Conservation (phyloP, 2,329 filamentous ascomycete species). For the Dactylellina sp. region DNA sequence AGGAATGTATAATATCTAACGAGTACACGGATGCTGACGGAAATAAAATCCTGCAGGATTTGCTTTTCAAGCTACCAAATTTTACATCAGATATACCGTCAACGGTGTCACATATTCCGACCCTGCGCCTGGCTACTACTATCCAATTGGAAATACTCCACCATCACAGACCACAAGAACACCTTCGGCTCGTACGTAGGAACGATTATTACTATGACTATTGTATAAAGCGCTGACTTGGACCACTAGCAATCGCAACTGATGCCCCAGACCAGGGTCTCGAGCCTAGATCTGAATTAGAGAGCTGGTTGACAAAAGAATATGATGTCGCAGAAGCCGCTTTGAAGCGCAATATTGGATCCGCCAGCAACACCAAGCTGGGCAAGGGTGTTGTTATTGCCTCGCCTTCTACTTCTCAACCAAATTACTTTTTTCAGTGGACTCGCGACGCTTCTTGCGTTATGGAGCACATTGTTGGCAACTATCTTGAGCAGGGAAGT, state of each 20-base stretch:
- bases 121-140: slow-evolving; percentile 11
- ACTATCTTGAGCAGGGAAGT: slow-evolving; percentile 62
- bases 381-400: slow-evolving; percentile 64
- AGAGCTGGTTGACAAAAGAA: slow-evolving; percentile 33
- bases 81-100: slow-evolving; percentile 29
- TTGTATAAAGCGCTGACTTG: background rate
- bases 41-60: background rate
- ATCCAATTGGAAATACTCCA: background rate
- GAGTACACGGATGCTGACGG: too few species aligned
- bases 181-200: background rate
- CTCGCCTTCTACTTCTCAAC: slow-evolving; percentile 64
- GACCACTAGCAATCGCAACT: background rate
- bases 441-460: slow-evolving; percentile 66
- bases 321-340: slow-evolving; percentile 39
- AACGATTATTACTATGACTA: background rate
- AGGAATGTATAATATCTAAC: too few species aligned
- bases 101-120: slow-evolving; percentile 21
- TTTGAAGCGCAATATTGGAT: slow-evolving; percentile 53
- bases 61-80: slow-evolving; percentile 16
- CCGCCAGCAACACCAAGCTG: slow-evolving; percentile 29
- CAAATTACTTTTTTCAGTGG: slow-evolving; percentile 67
- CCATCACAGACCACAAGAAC: background rate
- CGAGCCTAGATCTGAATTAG: slow-evolving; percentile 8
- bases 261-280: background rate
- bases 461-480: slow-evolving; percentile 64